Evolutionary conservation across 1,284 basidiomycete species (phyloP).

Genomic region (Ganoderma boninense): DNA sequence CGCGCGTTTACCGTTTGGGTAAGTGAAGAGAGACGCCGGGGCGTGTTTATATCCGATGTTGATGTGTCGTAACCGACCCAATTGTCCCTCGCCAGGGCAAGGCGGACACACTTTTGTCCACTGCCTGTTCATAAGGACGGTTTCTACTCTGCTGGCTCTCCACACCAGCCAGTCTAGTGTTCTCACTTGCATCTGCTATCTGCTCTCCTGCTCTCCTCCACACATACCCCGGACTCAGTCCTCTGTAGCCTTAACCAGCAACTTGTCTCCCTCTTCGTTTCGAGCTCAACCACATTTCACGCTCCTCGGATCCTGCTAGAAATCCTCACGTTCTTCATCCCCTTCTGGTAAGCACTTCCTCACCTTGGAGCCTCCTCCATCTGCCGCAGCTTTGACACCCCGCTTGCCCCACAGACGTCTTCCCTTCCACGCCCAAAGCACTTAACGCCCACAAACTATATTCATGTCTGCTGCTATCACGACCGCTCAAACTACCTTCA

Average conservation of each 20-base stretch:
- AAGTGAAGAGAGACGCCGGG: constrained; percentile 15
- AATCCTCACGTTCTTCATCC: constrained; percentile 8
- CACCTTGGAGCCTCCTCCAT: neutral
- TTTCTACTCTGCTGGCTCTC: constrained; percentile 19
- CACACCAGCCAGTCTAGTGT: constrained; percentile 40
- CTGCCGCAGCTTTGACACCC: constrained; percentile 5
- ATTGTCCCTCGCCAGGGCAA: constrained; percentile 37
- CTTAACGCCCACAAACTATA: constrained; percentile 17
- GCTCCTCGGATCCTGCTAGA: constrained; percentile 6
- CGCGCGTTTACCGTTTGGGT: constrained; percentile 23
- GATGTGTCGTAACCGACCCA: constrained; percentile 29
- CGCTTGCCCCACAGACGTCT: constrained; percentile 18
- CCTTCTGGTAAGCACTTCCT: constrained; percentile 21
- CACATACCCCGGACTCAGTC: constrained; percentile 21
- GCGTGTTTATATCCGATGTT: constrained; percentile 38
- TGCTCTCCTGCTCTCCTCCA: constrained; percentile 11
- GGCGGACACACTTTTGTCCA: constrained; percentile 37
- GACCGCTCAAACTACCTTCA: constrained; percentile 15
- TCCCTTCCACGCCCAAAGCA: constrained; percentile 8
- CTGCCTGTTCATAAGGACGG: constrained; percentile 32
- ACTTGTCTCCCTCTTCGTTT: constrained; percentile 26
- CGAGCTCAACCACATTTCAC: constrained; percentile 8
- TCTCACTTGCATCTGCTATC: constrained; percentile 18
- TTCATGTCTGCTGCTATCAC: constrained; percentile 35
- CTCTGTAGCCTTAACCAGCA: constrained; percentile 32